Evolutionary conservation across 495 filamentous ascomycete species (phyloP), one percentile per base, ranked within the genome.

Genomic region (Podospora comata): DNA sequence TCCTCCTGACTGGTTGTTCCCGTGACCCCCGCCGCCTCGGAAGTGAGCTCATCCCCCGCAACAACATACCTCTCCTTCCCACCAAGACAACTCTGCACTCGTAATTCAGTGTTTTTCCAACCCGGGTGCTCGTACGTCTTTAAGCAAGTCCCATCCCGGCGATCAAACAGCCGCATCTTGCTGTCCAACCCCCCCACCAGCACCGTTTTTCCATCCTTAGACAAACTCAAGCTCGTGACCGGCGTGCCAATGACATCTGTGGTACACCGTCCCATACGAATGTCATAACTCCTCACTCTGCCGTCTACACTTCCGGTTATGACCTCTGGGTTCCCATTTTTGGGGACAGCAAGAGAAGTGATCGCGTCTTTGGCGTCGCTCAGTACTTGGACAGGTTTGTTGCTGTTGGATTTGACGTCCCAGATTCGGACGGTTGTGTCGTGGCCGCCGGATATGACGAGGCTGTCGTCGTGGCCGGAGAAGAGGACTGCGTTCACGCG

Each of bases 381-480:
- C 16, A 97, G 83, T 13, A 88, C 86, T 79, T 96, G 92, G 34
- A 97, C 85, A 0, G 94, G 88, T 73, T 90, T 92, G 32, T n/a
- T 16, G 0, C 81, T 75, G 15, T 79, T 48, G 68, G 85, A 82
- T 67, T 87, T 88, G 3, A 79, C 79, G 79, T 99, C 95, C 95
- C 95, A 99, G 18, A 97, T 76, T 66, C 90, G 86, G 32, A 97
- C 92, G 18, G 86, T 94, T 5, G 90, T 88, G 76, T 99, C 94
- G 61, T 90, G 87, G 67, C 90, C 91, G 20, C 91, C 93, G 76
- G 84, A 87, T 4, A 94, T 83, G 60, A 97, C 81, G 2, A 97
- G 83, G 2, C 80, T 79, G 15, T 90, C 92, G 30, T 79, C 90
- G 19, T 85, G 84, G 15, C 92, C 93, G 0, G 85, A 92, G 72